phyloP scores from a whole-genome alignment of 2,329 filamentous ascomycete species.

The Colletotrichum sp. region DNA sequence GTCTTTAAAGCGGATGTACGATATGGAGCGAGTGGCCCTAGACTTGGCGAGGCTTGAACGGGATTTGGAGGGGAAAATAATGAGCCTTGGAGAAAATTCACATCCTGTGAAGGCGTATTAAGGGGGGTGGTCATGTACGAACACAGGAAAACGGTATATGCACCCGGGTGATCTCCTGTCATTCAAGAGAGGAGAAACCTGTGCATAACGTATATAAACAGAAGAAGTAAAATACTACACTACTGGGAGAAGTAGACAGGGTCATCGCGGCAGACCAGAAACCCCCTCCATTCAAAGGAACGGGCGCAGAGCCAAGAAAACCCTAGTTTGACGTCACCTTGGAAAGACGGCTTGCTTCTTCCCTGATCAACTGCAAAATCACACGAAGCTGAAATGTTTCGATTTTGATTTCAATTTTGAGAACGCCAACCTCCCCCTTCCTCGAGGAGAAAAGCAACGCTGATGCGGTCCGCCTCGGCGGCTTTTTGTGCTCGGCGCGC shows the following conservation, averaged over 20 bases:
- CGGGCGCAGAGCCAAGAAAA: background rate
- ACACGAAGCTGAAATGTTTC: background rate
- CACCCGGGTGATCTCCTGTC: background rate
- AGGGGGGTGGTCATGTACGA: background rate
- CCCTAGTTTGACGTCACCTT: background rate
- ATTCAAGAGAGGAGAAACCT: background rate
- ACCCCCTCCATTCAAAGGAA: background rate
- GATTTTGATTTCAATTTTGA: constrained; percentile 2
- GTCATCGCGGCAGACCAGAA: background rate
- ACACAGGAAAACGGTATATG: background rate
- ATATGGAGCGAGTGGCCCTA: background rate
- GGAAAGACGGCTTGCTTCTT: background rate
- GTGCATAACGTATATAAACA: background rate
- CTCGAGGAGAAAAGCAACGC: constrained; percentile 11
- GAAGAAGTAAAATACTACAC: background rate
- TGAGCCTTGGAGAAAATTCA: background rate
- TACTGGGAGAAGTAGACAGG: background rate
- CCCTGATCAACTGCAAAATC: background rate
- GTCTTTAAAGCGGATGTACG: background rate
- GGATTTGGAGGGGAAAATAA: background rate
- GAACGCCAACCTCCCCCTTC: background rate
- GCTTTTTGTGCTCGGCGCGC: background rate
- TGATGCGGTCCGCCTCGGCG: constrained; percentile 17
- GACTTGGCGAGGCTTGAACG: background rate
- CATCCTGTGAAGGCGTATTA: background rate